Percentiles rank a stretch among this genome's conserved stretches.
Conservation (phyloP, 345 rosid genomes). For the Erucastrum elatum region DNA sequence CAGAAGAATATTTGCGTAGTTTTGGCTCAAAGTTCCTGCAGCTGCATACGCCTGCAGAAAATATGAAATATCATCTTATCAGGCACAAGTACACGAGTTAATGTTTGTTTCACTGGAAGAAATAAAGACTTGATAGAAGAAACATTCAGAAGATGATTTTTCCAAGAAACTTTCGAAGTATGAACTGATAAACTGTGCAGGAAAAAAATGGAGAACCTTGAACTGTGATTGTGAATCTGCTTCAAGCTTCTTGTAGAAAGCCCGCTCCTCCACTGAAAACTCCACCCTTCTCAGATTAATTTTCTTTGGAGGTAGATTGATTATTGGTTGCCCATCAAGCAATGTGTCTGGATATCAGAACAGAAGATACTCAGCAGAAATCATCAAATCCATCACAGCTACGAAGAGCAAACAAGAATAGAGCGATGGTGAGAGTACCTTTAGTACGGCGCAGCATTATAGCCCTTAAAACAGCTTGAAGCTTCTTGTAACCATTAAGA, state of each 20-base stretch:
- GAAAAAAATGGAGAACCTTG: slow-evolving; percentile 47
- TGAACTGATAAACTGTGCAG: too few species aligned
- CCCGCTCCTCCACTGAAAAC: slow-evolving; percentile 69
- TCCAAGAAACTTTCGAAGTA: too few species aligned
- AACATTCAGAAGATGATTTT: too few species aligned
- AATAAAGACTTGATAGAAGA: too few species aligned
- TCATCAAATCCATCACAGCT: not conserved
- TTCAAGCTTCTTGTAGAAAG: slow-evolving; percentile 74
- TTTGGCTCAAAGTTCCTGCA: slow-evolving; percentile 64
- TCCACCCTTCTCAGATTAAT: slow-evolving; percentile 56
- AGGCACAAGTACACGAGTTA: not conserved
- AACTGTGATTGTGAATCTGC: slow-evolving; percentile 62
- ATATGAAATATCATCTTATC: not conserved
- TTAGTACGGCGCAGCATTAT: slow-evolving; percentile 91
- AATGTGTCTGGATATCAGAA: slow-evolving; percentile 57
- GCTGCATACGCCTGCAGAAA: slow-evolving; percentile 68
- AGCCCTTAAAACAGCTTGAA: slow-evolving; percentile 81
- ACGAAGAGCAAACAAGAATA: not conserved
- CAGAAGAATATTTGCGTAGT: slow-evolving; percentile 81
- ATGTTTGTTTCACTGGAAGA: not conserved
- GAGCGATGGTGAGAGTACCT: slow-evolving; percentile 43
- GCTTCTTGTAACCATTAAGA: slow-evolving; percentile 76
- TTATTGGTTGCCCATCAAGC: slow-evolving; percentile 77
- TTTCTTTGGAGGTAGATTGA: slow-evolving; percentile 73
- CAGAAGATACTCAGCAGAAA: not conserved